Conservation (phyloP, 2,329 filamentous ascomycete genomes). For the Didymella arachidicola region DNA sequence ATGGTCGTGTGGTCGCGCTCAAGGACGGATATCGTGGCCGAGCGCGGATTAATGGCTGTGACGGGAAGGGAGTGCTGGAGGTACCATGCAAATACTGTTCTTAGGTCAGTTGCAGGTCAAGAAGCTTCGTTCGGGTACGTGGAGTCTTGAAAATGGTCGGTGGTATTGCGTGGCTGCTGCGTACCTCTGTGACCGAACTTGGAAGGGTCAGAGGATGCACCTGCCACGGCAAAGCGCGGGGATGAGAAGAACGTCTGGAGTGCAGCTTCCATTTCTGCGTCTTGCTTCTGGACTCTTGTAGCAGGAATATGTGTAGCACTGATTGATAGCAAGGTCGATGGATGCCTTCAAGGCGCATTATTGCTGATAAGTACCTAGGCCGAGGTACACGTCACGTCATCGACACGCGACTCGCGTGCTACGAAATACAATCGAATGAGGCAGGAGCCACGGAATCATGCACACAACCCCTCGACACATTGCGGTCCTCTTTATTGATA, state of each 20-base stretch:
- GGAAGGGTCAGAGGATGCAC: slow-evolving; percentile 81
- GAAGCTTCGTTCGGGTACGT: too few species aligned
- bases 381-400: slow-evolving; percentile 35
- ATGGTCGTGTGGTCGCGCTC: slow-evolving; percentile 68
- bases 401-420: slow-evolving; percentile 23
- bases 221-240: slow-evolving; percentile 84
- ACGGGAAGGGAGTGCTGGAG: slow-evolving; percentile 76
- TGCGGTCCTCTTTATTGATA: neutral
- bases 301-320: slow-evolving; percentile 29
- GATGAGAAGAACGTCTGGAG: slow-evolving; percentile 82
- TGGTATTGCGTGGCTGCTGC: slow-evolving; percentile 23
- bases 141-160: neutral
- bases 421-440: neutral
- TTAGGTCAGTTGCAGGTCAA: neutral
- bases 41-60: slow-evolving; percentile 82
- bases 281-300: slow-evolving; percentile 36
- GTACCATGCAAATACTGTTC: slow-evolving; percentile 90
- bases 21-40: slow-evolving; percentile 69
- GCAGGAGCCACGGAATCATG: neutral
- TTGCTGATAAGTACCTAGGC: slow-evolving; percentile 1
- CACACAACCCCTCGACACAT: neutral
- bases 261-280: slow-evolving; percentile 67
- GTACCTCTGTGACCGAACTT: slow-evolving; percentile 91
- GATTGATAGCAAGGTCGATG: neutral
- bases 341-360: neutral